Percentiles rank a stretch among this genome's conserved stretches.
phyloP scores from a whole-genome alignment of 2,329 filamentous ascomycete species.

The Proliferodiscus dingleyae region DNA sequence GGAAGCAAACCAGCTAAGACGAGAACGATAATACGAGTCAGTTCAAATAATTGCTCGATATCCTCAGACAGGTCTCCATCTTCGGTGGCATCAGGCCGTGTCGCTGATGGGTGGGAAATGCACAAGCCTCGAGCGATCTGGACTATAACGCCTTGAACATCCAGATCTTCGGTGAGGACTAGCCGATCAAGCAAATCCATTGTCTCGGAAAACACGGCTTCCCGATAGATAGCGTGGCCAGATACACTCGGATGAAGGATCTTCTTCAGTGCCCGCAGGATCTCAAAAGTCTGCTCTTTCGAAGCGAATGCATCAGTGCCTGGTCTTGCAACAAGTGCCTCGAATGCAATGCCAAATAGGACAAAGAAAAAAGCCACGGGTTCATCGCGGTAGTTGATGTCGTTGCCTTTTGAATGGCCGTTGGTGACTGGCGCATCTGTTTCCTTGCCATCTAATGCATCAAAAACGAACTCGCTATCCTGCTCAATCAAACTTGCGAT shows the following conservation, averaged over 20 bases:
- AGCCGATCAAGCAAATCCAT: conserved; percentile 94
- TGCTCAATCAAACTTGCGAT: conserved; percentile 97
- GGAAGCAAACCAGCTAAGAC: conserved; percentile 85
- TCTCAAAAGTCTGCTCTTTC: conserved; percentile 78
- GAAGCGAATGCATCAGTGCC: conserved; percentile 62
- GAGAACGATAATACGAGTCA: conserved; percentile 92
- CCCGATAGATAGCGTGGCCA: conserved; percentile 92
- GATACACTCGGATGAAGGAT: conserved; percentile 92
- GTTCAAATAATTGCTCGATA: conserved; percentile 94
- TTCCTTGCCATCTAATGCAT: conserved; percentile 85
- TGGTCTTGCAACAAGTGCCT: conserved; percentile 82
- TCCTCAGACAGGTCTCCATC: conserved; percentile 87
- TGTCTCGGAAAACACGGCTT: conserved; percentile 92
- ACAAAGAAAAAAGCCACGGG: conserved; percentile 99
- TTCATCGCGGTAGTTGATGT: conserved; percentile 97
- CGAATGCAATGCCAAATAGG: conserved; percentile 91
- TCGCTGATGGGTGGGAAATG: conserved; percentile 84
- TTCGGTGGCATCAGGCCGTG: conserved; percentile 58
- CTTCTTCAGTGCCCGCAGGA: conserved; percentile 87
- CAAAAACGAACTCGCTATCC: conserved; percentile 96
- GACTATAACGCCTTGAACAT: conserved; percentile 88
- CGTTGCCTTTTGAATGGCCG: conserved; percentile 57
- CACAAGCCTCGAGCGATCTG: conserved; percentile 89
- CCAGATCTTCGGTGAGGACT: conserved; percentile 82
- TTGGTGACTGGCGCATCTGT: conserved; percentile 35